These are phyloP conservation scores for Phaffia australis DNA, from an alignment of 768 basidiomycete species.

Conservation along the genomic window DNA sequence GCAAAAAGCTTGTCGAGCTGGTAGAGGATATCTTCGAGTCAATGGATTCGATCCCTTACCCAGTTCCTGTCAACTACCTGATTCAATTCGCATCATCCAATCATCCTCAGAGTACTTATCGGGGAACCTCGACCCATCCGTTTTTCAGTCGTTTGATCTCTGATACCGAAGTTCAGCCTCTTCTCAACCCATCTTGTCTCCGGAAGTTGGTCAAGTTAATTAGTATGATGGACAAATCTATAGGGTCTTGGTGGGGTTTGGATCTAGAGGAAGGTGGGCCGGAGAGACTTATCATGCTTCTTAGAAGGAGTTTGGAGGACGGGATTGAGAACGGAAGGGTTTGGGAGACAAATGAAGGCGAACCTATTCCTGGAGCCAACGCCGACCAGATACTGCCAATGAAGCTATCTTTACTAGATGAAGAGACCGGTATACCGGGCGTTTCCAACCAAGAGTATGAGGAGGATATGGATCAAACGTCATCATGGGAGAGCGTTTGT, in stretches of 20 bases:
- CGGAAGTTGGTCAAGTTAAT: conserved; percentile 59
- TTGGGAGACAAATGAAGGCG: conserved; percentile 37
- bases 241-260: conserved; percentile 35
- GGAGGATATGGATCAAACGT: conserved; percentile 28
- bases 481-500: conserved; percentile 48
- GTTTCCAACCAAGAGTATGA: neutral
- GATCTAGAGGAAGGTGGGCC: neutral
- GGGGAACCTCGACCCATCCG: neutral
- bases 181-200: conserved; percentile 1
- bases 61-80: conserved; percentile 47
- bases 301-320: conserved; percentile 53
- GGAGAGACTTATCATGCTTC: conserved; percentile 5
- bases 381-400: neutral
- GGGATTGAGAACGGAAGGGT: conserved; percentile 44
- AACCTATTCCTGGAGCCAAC: conserved; percentile 34
- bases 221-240: conserved; percentile 46
- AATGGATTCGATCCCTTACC: conserved; percentile 58
- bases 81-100: conserved; percentile 7
- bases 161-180: neutral
- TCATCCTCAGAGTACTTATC: conserved; percentile 1
- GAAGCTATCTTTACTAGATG: neutral
- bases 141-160: too few species aligned
- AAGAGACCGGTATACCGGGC: neutral
- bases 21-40: conserved; percentile 79
- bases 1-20: conserved; percentile 53